Evolutionary conservation across 163 green algal genomes (phyloP).

Genomic region (Volvox carteri): DNA sequence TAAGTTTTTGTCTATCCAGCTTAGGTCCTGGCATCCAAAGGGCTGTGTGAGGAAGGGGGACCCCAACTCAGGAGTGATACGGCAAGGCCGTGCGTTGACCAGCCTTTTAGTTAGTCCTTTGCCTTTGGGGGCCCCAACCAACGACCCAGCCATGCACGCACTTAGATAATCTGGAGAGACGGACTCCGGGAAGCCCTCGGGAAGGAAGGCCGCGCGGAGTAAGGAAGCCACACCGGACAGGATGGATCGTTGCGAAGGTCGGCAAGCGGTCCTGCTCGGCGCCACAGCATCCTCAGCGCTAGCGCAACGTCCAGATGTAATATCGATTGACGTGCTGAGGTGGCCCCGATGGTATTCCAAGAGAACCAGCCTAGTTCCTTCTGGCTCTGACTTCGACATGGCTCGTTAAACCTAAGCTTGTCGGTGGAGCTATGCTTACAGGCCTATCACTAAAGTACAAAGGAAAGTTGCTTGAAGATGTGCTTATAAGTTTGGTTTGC

Average conservation of each 20-base stretch:
- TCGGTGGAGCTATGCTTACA: neutral
- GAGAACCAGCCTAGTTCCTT: neutral
- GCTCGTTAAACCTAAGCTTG: neutral
- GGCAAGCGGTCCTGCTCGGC: neutral
- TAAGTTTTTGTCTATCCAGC: too few relatives aligned
- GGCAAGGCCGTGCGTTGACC: too few relatives aligned
- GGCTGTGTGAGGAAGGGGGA: too few relatives aligned
- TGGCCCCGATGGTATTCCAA: slow-evolving; percentile 37
- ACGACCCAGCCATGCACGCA: neutral
- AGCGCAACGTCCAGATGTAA: neutral
- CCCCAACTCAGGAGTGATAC: too few relatives aligned
- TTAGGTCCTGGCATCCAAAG: too few relatives aligned
- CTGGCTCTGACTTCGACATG: neutral
- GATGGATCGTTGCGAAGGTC: neutral
- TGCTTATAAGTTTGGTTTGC: too few relatives aligned
- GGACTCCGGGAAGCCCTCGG: slow-evolving; percentile 64
- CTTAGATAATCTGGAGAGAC: slow-evolving; percentile 66
- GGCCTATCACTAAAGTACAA: neutral
- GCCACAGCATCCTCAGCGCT: neutral
- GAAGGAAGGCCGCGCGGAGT: slow-evolving; percentile 64
- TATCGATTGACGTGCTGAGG: neutral
- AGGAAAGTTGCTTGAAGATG: too few relatives aligned
- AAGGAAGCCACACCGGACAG: neutral
- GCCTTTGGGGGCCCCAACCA: too few relatives aligned
- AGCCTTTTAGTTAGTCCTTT: too few relatives aligned